Evolutionary conservation across 495 filamentous ascomycete genomes (phyloP).

Genomic region (Staphylotrichum tortipilum): DNA sequence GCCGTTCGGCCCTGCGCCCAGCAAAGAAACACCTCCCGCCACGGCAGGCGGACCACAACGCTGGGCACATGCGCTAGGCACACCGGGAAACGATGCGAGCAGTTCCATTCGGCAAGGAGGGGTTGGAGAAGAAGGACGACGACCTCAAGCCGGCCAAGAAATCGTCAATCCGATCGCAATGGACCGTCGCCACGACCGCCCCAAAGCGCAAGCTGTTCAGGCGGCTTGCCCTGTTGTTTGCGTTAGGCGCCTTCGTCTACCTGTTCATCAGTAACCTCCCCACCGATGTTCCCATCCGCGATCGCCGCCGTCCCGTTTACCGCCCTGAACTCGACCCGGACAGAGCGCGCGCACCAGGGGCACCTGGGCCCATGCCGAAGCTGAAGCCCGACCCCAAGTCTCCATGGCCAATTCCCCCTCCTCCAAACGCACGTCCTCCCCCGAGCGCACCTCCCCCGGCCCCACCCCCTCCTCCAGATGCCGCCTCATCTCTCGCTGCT

Average conservation of each 20-base stretch:
- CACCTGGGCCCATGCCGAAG: slow-evolving; percentile 15
- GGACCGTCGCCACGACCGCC: slow-evolving; percentile 22
- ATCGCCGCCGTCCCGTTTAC: slow-evolving; percentile 24
- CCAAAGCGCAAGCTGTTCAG: slow-evolving; percentile 31
- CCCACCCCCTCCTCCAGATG: background rate
- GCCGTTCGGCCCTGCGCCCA: background rate
- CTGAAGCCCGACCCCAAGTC: slow-evolving; percentile 11
- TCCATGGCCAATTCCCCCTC: background rate
- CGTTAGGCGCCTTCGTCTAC: slow-evolving; percentile 27
- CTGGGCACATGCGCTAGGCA: background rate
- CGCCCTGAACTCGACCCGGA: slow-evolving; percentile 15
- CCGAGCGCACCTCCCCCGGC: no score
- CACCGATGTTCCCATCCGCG: slow-evolving; percentile 22
- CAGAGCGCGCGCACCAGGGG: slow-evolving; percentile 11
- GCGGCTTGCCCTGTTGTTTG: slow-evolving; percentile 28
- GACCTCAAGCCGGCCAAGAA: slow-evolving; percentile 34
- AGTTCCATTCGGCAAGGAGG: slow-evolving; percentile 36
- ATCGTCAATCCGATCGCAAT: slow-evolving; percentile 17
- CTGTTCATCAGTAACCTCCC: slow-evolving; percentile 39
- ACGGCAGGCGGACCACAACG: background rate
- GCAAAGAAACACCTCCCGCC: background rate
- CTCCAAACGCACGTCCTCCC: no score
- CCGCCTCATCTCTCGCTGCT: background rate
- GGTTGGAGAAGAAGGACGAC: slow-evolving; percentile 43
- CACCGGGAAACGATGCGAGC: slow-evolving; percentile 29